Evolutionary conservation across 768 basidiomycete genomes (phyloP), one percentile per base, ranked within the genome.

Genomic region (Leccinum longicurvipes): DNA sequence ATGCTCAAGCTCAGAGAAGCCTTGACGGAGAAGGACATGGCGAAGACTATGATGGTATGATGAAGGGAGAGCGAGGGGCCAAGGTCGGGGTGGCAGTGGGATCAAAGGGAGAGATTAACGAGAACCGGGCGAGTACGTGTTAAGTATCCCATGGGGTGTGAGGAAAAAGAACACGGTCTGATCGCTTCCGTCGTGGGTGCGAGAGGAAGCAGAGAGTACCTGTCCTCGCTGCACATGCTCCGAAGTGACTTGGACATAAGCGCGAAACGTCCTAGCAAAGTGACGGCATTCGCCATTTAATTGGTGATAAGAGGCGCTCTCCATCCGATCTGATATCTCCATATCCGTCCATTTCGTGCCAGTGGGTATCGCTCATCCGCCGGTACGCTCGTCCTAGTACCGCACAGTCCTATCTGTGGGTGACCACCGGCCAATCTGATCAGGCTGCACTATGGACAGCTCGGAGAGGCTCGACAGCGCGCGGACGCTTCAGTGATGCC

Each of bases 1-100:
- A 63, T 46, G 12, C 54, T 44, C 27, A 63, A 32, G 21, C 24
- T 60, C 49, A 63, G 23, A 31, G 58, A 34, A n/a, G 62, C 62
- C 28, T 56, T 60, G 12, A 51, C 28, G 15, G 17, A 45, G 52
- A 45, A 42, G 12, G 60, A 27, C 60, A 61, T 61, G 2, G n/a
- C n/a, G n/a, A n/a, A n/a, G n/a, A n/a, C n/a, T n/a, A n/a, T n/a
- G n/a, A n/a, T n/a, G 34, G 34, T 36, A n/a, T 9, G n/a, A n/a
- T 29, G 11, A 19, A 39, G 28, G 29, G 25, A 24, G 31, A 36
- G 12, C 11, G 32, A 23, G 7, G 29, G 32, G 21, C 21, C 25
- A 14, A 23, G 47, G 31, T 41, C 27, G 17, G n/a, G 19, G 32
- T 28, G n/a, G 36, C 28, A 27, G 46, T 28, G 55, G 32, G 47